These are phyloP conservation scores for Starmerella sirachaensis DNA, from an alignment of 805 yeast genomes.

Conservation along the genomic window DNA sequence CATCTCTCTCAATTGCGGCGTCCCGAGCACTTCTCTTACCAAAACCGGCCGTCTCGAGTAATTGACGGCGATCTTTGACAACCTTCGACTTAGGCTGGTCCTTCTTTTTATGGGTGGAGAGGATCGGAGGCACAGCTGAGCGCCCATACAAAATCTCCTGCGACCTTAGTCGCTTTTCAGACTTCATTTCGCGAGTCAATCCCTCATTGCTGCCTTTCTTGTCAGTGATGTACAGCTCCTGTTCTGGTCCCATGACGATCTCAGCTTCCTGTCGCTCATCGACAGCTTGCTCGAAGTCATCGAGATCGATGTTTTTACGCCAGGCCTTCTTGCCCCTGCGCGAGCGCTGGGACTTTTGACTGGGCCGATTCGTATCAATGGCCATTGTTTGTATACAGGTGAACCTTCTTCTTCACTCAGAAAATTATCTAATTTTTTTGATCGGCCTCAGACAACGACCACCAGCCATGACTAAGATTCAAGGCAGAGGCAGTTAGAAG, in stretches of 20 bases:
- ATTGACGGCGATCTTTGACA: constrained; percentile 9
- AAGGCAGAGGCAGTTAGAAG: too few relatives aligned
- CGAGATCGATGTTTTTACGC: constrained; percentile 83
- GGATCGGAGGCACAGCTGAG: constrained; percentile 65
- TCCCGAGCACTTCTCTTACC: constrained; percentile 1
- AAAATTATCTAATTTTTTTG: constrained; percentile 8
- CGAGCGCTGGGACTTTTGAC: constrained; percentile 56
- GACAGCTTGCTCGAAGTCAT: constrained; percentile 60
- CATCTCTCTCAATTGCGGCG: constrained; percentile 49
- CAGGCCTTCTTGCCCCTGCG: constrained; percentile 88
- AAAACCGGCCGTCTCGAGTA: constrained; percentile 17
- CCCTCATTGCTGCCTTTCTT: constrained; percentile 45
- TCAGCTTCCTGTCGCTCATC: constrained; percentile 56
- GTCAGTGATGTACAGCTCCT: constrained; percentile 50
- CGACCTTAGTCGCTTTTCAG: constrained; percentile 41
- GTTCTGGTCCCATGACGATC: constrained; percentile 30
- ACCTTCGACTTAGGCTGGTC: constrained; percentile 25
- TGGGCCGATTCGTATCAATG: constrained; percentile 28
- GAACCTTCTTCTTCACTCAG: neutral
- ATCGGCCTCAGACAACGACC: too few relatives aligned
- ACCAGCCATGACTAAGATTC: constrained; percentile 1
- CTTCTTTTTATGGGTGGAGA: constrained; percentile 29
- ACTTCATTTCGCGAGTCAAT: constrained; percentile 31
- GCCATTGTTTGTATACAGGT: constrained; percentile 4
- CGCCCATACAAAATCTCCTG: constrained; percentile 61